phyloP scores from a whole-genome alignment of 2,329 filamentous ascomycete genomes.

The Fusarium keratoplasticum region DNA sequence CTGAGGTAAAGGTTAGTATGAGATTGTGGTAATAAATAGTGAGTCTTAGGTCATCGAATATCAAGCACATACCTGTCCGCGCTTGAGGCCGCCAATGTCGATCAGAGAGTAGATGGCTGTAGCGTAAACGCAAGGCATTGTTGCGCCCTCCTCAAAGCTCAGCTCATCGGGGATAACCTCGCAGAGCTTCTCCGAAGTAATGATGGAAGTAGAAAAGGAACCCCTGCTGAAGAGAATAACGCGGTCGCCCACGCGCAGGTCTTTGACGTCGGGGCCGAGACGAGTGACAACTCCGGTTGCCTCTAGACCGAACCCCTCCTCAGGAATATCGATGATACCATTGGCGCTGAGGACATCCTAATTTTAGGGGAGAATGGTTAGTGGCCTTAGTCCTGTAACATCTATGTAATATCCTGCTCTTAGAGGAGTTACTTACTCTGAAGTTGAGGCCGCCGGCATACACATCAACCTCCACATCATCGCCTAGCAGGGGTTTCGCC shows the following conservation, averaged over 20 bases:
- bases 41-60: background rate
- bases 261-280: slow-evolving; percentile 41
- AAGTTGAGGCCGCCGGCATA: slow-evolving; percentile 34
- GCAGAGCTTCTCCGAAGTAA: slow-evolving; percentile 30
- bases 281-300: slow-evolving; percentile 46
- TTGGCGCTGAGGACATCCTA: slow-evolving; percentile 54
- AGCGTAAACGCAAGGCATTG: slow-evolving; percentile 49
- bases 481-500: slow-evolving; percentile 4
- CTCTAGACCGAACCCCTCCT: slow-evolving; percentile 45
- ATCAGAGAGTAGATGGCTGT: slow-evolving; percentile 50
- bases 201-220: slow-evolving; percentile 33
- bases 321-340: slow-evolving; percentile 41
- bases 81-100: slow-evolving; percentile 27
- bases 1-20: slow-evolving; percentile 13
- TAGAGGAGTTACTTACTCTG: slow-evolving; percentile 15
- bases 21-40: background rate
- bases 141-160: slow-evolving; percentile 50
- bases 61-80: slow-evolving; percentile 5
- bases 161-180: slow-evolving; percentile 50
- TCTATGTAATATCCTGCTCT: background rate
- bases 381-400: background rate
- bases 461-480: slow-evolving; percentile 51
- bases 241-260: slow-evolving; percentile 49
- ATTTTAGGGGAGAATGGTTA: slow-evolving; percentile 13
- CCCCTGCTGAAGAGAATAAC: slow-evolving; percentile 48